phyloP scores from a whole-genome alignment of 2,329 filamentous ascomycete species.

The Aspergillus ustus region DNA sequence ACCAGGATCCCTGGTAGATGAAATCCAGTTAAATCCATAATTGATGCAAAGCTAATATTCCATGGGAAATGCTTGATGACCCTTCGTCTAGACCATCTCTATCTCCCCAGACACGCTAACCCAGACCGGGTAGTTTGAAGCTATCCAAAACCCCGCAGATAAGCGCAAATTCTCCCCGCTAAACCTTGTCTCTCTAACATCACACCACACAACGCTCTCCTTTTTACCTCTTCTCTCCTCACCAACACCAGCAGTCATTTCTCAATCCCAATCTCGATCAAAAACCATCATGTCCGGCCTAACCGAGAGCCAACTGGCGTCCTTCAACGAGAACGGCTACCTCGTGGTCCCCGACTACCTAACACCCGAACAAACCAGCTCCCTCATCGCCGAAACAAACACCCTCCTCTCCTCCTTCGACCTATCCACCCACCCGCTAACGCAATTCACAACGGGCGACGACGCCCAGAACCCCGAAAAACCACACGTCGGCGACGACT shows the following conservation, averaged over 20 bases:
- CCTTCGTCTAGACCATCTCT: not conserved
- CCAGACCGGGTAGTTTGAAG: constrained; percentile 5
- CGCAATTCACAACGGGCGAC: constrained; percentile 87
- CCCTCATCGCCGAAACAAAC: constrained; percentile 75
- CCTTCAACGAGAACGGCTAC: constrained; percentile 84
- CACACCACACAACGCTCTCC: not conserved
- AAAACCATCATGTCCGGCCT: constrained; percentile 49
- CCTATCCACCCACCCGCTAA: constrained; percentile 86
- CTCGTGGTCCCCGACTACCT: constrained; percentile 83
- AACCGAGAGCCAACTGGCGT: constrained; percentile 69
- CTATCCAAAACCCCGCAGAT: constrained; percentile 3
- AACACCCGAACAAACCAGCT: constrained; percentile 64
- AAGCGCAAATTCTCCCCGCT: not conserved
- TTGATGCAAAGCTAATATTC: not conserved
- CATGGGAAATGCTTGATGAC: not conserved
- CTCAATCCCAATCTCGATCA: not conserved
- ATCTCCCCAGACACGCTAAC: not conserved
- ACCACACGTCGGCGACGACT: constrained; percentile 87
- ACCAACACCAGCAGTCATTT: not conserved
- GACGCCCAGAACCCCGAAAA: constrained; percentile 56
- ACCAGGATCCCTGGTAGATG: no score
- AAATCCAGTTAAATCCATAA: not conserved
- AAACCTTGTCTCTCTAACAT: not conserved
- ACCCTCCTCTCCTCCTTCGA: constrained; percentile 75
- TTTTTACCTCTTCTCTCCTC: not conserved